Evolutionary conservation across 2,329 filamentous ascomycete species (phyloP).

Genomic region (Neocucurbitaria cava): DNA sequence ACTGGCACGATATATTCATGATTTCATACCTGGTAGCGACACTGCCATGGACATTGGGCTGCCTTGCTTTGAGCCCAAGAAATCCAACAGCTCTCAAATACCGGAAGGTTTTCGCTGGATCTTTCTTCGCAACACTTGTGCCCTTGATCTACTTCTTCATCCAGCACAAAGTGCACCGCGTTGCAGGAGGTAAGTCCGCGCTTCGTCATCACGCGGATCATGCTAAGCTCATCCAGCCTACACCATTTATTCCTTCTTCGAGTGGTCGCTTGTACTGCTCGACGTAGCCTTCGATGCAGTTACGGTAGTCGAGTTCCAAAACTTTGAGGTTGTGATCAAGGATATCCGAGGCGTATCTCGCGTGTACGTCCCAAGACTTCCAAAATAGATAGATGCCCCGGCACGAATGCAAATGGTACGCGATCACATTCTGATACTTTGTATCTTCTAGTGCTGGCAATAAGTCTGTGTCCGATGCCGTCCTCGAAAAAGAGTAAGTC

Average conservation of each 20-base stretch:
- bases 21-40: conserved; percentile 96
- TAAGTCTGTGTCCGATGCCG: conserved; percentile 49
- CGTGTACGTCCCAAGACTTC: conserved; percentile 98
- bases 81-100: conserved; percentile 86
- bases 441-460: conserved; percentile 55
- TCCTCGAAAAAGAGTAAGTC: conserved; percentile 77
- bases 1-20: conserved; percentile 99
- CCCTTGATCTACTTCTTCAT: conserved; percentile 97
- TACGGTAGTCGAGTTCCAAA: conserved; percentile 87
- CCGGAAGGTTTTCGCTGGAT: conserved; percentile 79
- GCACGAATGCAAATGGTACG: conserved; percentile 47
- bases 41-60: conserved; percentile 92
- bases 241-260: conserved; percentile 96
- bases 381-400: conserved; percentile 70
- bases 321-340: conserved; percentile 85
- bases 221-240: conserved; percentile 70
- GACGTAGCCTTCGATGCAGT: conserved; percentile 97
- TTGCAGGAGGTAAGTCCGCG: conserved; percentile 78
- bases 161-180: conserved; percentile 95
- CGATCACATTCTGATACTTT: conserved; percentile 46
- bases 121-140: conserved; percentile 90
- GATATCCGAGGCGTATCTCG: conserved; percentile 90
- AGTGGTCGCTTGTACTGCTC: conserved; percentile 93
- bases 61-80: conserved; percentile 83
- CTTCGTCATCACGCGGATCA: not conserved